Evolutionary conservation across 2,329 filamentous ascomycete genomes (phyloP).

Genomic region (Claviceps maximensis): DNA sequence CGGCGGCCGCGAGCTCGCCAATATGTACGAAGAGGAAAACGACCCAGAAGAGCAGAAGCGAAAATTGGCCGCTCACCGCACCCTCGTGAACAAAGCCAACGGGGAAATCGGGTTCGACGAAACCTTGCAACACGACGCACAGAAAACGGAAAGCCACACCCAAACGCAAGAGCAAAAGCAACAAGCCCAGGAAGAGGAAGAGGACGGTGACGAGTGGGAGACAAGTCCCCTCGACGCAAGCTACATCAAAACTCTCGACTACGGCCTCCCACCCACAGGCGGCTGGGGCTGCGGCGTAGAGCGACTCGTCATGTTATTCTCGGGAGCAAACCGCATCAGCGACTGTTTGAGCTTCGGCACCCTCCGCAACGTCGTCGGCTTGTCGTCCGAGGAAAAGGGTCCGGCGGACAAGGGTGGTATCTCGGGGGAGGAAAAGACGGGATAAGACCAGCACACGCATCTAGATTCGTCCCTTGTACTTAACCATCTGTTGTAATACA

Average conservation of each 20-base stretch:
- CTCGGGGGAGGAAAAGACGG: neutral
- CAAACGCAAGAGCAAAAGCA: constrained; percentile 3
- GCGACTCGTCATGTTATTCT: constrained; percentile 80
- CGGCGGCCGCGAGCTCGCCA: constrained; percentile 68
- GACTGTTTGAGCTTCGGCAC: constrained; percentile 86
- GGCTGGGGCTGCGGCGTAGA: constrained; percentile 95
- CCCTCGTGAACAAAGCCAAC: constrained; percentile 21
- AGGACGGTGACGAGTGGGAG: constrained; percentile 25
- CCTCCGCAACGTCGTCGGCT: constrained; percentile 51
- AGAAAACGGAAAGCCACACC: too few species aligned
- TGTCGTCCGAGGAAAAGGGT: constrained; percentile 25
- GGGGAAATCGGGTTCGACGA: constrained; percentile 19
- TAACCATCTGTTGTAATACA: neutral
- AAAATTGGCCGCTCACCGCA: constrained; percentile 56
- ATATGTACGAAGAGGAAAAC: constrained; percentile 98
- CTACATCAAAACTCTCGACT: constrained; percentile 74
- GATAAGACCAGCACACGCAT: neutral
- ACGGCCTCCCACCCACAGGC: constrained; percentile 86
- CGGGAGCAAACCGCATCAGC: constrained; percentile 62
- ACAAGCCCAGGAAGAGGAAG: constrained; percentile 25
- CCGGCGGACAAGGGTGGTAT: neutral
- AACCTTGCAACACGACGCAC: neutral
- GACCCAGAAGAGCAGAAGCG: constrained; percentile 71
- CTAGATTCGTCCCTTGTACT: neutral
- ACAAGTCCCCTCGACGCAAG: constrained; percentile 53